These are phyloP conservation scores for Phalaenopsis hybrid DNA, from an alignment of 116 monocot genomes.

Conservation along the genomic window DNA sequence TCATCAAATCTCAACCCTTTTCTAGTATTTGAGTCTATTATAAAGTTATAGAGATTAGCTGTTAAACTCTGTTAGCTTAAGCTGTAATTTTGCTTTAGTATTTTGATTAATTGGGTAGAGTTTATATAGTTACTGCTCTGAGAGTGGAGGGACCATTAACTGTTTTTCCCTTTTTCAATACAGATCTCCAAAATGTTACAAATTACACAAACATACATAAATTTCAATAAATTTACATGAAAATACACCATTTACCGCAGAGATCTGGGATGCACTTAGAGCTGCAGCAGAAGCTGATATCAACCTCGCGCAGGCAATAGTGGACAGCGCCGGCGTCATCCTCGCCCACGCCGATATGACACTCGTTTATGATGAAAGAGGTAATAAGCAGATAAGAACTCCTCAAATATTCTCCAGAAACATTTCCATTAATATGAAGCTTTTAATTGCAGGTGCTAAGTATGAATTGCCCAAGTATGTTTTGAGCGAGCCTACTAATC, in stretches of 20 bases:
- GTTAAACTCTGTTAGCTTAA: no score
- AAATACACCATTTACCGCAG: slow-evolving; percentile 16
- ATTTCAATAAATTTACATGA: not conserved
- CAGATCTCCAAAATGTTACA: no score
- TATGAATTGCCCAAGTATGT: slow-evolving; percentile 90
- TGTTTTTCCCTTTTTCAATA: no score
- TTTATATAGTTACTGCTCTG: no score
- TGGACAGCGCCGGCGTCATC: slow-evolving; percentile 76
- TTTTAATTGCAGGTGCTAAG: slow-evolving; percentile 42
- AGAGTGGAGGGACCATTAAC: no score
- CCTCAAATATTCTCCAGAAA: not conserved
- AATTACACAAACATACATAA: no score
- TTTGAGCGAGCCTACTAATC: slow-evolving; percentile 77
- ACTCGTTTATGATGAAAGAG: slow-evolving; percentile 74
- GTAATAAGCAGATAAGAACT: slow-evolving; percentile 11
- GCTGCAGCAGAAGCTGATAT: slow-evolving; percentile 76
- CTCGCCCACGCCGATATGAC: slow-evolving; percentile 66
- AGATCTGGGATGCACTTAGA: slow-evolving; percentile 93
- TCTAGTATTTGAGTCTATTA: no score
- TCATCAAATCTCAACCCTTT: no score
- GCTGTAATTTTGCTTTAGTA: no score
- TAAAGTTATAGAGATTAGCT: no score
- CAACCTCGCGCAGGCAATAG: slow-evolving; percentile 63
- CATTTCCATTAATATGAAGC: not conserved
- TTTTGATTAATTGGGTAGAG: no score